phyloP scores from a whole-genome alignment of 176 grass and related monocot genomes.

The Elaeis guineensis region DNA sequence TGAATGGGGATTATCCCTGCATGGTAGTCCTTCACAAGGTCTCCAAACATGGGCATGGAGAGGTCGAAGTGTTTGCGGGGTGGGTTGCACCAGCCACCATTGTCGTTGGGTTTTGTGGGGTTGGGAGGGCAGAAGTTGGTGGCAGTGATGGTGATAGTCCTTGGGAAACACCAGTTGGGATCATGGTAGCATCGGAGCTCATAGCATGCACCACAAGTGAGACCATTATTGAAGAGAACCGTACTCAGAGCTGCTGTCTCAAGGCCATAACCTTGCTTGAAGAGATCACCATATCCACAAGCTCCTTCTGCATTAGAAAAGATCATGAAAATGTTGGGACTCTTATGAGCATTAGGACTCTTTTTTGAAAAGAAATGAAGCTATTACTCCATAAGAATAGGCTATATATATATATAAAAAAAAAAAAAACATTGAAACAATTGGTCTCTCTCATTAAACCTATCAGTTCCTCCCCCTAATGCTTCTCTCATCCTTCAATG shows the following conservation, averaged over 20 bases:
- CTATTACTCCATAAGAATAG: no score
- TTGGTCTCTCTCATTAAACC: no score
- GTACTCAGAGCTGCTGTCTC: slow-evolving; percentile 30
- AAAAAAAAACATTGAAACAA: no score
- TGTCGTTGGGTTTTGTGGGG: slow-evolving; percentile 10
- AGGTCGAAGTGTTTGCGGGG: slow-evolving; percentile 31
- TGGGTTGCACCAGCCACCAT: slow-evolving; percentile 27
- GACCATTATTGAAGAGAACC: slow-evolving; percentile 28
- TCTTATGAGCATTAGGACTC: no score
- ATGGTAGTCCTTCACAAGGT: slow-evolving; percentile 14
- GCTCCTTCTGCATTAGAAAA: slow-evolving; percentile 6
- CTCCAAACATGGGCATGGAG: slow-evolving; percentile 24
- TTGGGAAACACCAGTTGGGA: slow-evolving; percentile 10
- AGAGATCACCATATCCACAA: slow-evolving; percentile 29
- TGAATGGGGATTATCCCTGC: slow-evolving; percentile 33
- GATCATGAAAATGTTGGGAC: no score
- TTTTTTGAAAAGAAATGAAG: no score
- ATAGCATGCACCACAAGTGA: slow-evolving; percentile 32
- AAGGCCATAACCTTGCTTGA: slow-evolving; percentile 29
- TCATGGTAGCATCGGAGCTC: slow-evolving; percentile 27
- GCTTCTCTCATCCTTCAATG: no score
- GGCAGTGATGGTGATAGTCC: slow-evolving; percentile 17
- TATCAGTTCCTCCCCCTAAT: no score
- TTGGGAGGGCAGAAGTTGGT: slow-evolving; percentile 29
- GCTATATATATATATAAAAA: no score